A percentile compares a stretch with the other conserved stretches of the same genome.
Evolutionary conservation across 352 stramenopile genomes (phyloP).

Genomic region (Phytophthora aleatoria): DNA sequence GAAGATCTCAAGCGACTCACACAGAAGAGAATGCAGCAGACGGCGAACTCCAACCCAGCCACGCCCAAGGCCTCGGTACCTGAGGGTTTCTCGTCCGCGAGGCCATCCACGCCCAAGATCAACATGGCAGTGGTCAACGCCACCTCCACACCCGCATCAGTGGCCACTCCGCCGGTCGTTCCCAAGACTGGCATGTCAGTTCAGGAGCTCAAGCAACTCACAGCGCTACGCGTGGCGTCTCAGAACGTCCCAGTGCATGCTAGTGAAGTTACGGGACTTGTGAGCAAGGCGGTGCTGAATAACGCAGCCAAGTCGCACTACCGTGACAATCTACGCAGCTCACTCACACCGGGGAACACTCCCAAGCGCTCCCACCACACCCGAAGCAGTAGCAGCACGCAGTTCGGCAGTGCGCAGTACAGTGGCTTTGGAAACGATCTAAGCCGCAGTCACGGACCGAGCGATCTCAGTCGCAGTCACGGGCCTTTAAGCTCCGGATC

Average conservation of each 20-base stretch:
- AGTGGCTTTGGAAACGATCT: slow-evolving; percentile 36
- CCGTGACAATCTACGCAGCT: slow-evolving; percentile 63
- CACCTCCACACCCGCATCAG: slow-evolving; percentile 29
- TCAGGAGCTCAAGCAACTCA: slow-evolving; percentile 88
- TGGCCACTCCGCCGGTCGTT: slow-evolving; percentile 44
- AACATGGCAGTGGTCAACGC: slow-evolving; percentile 63
- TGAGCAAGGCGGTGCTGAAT: slow-evolving; percentile 76
- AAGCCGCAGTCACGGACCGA: slow-evolving; percentile 35
- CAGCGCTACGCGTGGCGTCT: slow-evolving; percentile 73
- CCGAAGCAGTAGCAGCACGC: slow-evolving; percentile 37
- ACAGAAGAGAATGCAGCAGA: slow-evolving; percentile 85
- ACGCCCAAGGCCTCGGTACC: slow-evolving; percentile 36
- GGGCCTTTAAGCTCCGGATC: slow-evolving; percentile 28
- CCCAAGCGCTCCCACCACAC: slow-evolving; percentile 50
- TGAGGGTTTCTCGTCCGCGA: slow-evolving; percentile 30
- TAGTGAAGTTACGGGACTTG: slow-evolving; percentile 69
- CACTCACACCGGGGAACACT: slow-evolving; percentile 56
- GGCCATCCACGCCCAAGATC: slow-evolving; percentile 64
- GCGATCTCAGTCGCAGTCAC: slow-evolving; percentile 35
- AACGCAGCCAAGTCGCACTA: slow-evolving; percentile 84
- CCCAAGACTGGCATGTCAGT: slow-evolving; percentile 87
- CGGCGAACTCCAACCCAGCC: slow-evolving; percentile 35
- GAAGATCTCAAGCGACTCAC: slow-evolving; percentile 87
- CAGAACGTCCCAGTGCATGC: slow-evolving; percentile 67
- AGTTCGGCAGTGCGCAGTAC: slow-evolving; percentile 32